Evolutionary conservation across 75 land plant species (phyloP).

Genomic region (Isoetes taiwanensis): DNA sequence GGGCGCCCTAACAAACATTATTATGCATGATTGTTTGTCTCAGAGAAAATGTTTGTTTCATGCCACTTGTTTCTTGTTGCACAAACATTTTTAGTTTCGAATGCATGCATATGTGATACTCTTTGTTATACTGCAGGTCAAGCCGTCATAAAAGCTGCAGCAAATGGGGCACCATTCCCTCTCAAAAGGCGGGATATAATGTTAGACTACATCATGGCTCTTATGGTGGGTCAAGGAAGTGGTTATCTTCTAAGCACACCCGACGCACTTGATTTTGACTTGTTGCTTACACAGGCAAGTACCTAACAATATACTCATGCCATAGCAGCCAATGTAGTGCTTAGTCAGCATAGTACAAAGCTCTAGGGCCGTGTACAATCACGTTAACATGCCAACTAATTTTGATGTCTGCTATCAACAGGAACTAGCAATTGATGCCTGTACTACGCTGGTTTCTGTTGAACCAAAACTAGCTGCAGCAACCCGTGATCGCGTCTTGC

Average conservation of each 20-base stretch:
- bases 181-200: conserved; percentile 69
- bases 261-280: conserved; percentile 39
- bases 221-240: conserved; percentile 74
- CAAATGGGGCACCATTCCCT: conserved; percentile 80
- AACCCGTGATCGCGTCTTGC: conserved; percentile 65
- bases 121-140: too few relatives aligned
- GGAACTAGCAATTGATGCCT: conserved; percentile 84
- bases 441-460: conserved; percentile 88
- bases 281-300: conserved; percentile 70
- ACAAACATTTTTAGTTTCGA: too few relatives aligned
- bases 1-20: too few relatives aligned
- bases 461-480: conserved; percentile 76
- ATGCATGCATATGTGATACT: too few relatives aligned
- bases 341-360: too few relatives aligned
- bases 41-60: too few relatives aligned
- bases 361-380: too few relatives aligned
- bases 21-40: too few relatives aligned
- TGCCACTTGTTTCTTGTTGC: too few relatives aligned
- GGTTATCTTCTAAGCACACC: conserved; percentile 28
- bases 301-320: neutral
- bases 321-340: too few relatives aligned
- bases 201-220: conserved; percentile 67
- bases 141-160: conserved; percentile 87
- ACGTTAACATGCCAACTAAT: neutral
- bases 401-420: conserved; percentile 17